These are phyloP conservation scores for sweet orange (Citrus sinensis) DNA, from an alignment of 345 rosid genomes.

Conservation along the genomic window DNA sequence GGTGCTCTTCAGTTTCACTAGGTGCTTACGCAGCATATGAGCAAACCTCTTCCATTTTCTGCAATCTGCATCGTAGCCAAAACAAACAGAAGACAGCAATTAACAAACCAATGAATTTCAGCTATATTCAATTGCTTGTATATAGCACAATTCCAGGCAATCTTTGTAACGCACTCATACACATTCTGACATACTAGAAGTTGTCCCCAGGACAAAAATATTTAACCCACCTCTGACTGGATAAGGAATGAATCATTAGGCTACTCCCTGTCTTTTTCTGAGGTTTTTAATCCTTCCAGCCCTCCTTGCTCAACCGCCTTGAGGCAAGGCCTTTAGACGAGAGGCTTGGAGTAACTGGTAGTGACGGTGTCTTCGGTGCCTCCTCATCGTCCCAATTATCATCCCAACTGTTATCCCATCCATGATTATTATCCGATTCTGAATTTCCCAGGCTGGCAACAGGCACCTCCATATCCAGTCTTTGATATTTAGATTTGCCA, in stretches of 20 bases:
- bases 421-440: conserved; percentile 38
- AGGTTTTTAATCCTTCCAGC: conserved; percentile 63
- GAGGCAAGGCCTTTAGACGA: conserved; percentile 76
- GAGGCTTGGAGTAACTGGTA: conserved; percentile 64
- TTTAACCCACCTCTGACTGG: background rate
- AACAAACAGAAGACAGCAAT: background rate
- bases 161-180: background rate
- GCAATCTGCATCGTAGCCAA: background rate
- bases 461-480: conserved; percentile 61
- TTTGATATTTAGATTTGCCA: conserved; percentile 47
- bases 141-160: background rate
- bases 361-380: conserved; percentile 55
- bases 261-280: background rate
- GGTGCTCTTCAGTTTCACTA: background rate
- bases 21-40: background rate
- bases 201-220: background rate
- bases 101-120: background rate
- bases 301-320: conserved; percentile 71
- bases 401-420: conserved; percentile 78
- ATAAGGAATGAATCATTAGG: background rate
- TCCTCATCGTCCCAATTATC: conserved; percentile 84
- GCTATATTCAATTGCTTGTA: background rate
- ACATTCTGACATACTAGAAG: background rate
- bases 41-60: background rate
- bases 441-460: conserved; percentile 27